phyloP scores from a whole-genome alignment of 108 stramenopile species.

The Fragilaria radians region DNA sequence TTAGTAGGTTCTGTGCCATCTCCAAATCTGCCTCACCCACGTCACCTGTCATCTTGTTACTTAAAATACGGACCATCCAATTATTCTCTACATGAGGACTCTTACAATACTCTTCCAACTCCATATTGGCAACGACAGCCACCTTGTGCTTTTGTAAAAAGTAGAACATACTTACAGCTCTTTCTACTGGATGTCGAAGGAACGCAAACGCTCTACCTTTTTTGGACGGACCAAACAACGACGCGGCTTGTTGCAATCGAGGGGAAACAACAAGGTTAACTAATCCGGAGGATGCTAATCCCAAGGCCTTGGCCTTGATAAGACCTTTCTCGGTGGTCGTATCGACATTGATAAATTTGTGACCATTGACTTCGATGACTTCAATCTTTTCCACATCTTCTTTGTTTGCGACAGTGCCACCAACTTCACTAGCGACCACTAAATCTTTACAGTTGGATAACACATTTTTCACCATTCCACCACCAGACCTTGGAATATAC shows the following conservation, averaged over 20 bases:
- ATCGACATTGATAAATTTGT: constrained; percentile 33
- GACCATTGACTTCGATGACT: constrained; percentile 8
- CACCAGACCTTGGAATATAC: constrained; percentile 22
- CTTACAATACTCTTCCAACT: constrained; percentile 34
- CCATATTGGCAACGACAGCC: constrained; percentile 25
- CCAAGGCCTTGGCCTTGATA: constrained; percentile 17
- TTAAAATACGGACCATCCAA: constrained; percentile 42
- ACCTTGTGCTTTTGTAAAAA: constrained; percentile 11
- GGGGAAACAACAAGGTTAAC: constrained; percentile 9
- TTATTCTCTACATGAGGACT: constrained; percentile 38
- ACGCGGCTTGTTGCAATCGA: constrained; percentile 1
- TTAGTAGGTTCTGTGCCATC: constrained; percentile 33
- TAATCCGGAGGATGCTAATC: constrained; percentile 18
- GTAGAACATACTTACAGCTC: constrained; percentile 25
- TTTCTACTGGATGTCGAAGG: constrained; percentile 26
- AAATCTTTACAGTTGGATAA: constrained; percentile 24
- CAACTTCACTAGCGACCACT: constrained; percentile 33
- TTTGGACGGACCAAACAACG: neutral
- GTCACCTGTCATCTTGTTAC: constrained; percentile 18
- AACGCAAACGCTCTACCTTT: constrained; percentile 13
- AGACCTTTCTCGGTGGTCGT: constrained; percentile 33
- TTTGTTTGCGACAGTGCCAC: constrained; percentile 9
- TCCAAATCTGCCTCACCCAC: constrained; percentile 24
- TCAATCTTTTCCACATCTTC: constrained; percentile 11
- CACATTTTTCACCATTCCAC: constrained; percentile 18